Evolutionary conservation across 2,329 filamentous ascomycete species (phyloP).

Genomic region (Xylaria sp.): DNA sequence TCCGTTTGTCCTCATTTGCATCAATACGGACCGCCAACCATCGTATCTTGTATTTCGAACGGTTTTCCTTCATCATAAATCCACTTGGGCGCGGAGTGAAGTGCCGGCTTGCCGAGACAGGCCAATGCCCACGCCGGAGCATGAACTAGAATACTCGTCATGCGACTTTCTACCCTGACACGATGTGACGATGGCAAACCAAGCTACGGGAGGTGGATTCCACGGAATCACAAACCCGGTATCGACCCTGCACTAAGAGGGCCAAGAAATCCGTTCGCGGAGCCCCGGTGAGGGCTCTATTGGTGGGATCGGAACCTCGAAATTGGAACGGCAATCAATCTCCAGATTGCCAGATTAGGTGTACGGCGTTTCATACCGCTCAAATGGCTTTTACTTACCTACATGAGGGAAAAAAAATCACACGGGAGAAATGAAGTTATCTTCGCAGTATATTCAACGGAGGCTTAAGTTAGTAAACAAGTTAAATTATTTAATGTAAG

Average conservation of each 20-base stretch:
- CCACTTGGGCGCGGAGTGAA: constrained; percentile 19
- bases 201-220: not conserved
- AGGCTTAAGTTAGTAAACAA: no score
- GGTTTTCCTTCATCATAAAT: constrained; percentile 1
- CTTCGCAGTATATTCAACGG: no score
- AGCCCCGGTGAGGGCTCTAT: constrained; percentile 27
- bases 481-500: no score
- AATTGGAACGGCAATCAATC: constrained; percentile 39
- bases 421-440: no score
- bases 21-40: constrained; percentile 7
- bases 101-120: constrained; percentile 28
- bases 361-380: constrained; percentile 13
- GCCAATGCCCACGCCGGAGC: not conserved
- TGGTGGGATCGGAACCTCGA: constrained; percentile 35
- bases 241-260: constrained; percentile 17
- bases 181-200: constrained; percentile 25
- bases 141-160: not conserved
- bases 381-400: no score
- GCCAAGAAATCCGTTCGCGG: constrained; percentile 19
- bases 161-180: constrained; percentile 6
- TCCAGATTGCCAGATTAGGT: constrained; percentile 44
- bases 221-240: constrained; percentile 22
- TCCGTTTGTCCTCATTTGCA: not conserved
- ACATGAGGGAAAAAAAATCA: no score
- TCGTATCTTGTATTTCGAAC: not conserved